These are phyloP conservation scores for Ananas comosus DNA, from an alignment of 176 grass and related monocot genomes.

Conservation along the genomic window DNA sequence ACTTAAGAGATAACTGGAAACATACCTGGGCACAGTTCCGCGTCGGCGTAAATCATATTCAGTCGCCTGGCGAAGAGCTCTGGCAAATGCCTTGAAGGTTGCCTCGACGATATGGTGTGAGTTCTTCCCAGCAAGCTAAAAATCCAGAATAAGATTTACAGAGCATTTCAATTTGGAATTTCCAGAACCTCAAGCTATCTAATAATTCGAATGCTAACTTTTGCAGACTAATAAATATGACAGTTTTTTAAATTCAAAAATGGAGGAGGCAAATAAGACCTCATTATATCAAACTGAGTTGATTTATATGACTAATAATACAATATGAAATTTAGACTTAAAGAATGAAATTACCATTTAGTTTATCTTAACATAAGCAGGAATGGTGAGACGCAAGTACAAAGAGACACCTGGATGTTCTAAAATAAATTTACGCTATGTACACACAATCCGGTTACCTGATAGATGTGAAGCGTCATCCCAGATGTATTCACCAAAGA, in stretches of 20 bases:
- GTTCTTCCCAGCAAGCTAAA: constrained; percentile 80
- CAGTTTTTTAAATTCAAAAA: not conserved
- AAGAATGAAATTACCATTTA: not conserved
- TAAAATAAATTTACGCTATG: not conserved
- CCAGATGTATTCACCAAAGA: constrained; percentile 90
- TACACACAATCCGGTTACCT: constrained; percentile 28
- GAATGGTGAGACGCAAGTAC: not conserved
- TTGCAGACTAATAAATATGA: not conserved
- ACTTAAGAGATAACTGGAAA: constrained; percentile 1
- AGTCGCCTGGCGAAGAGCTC: constrained; percentile 88
- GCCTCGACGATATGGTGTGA: constrained; percentile 88
- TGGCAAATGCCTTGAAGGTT: constrained; percentile 90
- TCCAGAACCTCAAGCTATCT: not conserved
- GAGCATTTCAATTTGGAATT: not conserved
- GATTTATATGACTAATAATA: not conserved
- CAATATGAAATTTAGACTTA: not conserved
- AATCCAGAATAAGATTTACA: constrained; percentile 1
- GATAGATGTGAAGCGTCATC: constrained; percentile 94
- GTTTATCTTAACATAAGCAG: not conserved
- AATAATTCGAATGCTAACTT: not conserved
- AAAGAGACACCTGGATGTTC: not conserved
- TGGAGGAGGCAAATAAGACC: not conserved
- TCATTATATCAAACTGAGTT: not conserved
- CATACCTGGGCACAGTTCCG: constrained; percentile 73
- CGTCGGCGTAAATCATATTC: constrained; percentile 73